These are phyloP conservation scores for Apiospora rasikravindrae DNA, from an alignment of 2,329 filamentous ascomycete species.

Conservation along the genomic window DNA sequence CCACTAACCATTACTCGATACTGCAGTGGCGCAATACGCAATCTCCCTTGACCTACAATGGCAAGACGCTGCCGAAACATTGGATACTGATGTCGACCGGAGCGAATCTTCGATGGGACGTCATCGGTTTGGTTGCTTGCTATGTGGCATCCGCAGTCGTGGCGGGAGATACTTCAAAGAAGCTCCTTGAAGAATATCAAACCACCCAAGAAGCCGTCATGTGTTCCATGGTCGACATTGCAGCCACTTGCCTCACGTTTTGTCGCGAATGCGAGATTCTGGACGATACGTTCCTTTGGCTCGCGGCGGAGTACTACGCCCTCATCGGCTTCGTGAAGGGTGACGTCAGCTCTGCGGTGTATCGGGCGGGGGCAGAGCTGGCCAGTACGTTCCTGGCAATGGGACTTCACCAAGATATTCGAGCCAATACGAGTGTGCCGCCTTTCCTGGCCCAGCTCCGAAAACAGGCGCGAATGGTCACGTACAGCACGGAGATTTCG, in stretches of 20 bases:
- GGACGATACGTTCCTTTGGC: conserved; percentile 41
- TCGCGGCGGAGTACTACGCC: conserved; percentile 33
- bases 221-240: conserved; percentile 36
- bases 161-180: conserved; percentile 34
- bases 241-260: conserved; percentile 38
- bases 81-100: conserved; percentile 38
- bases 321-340: conserved; percentile 35
- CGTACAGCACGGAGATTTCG: conserved; percentile 39
- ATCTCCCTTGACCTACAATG: conserved; percentile 34
- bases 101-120: conserved; percentile 41
- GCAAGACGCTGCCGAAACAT: conserved; percentile 34
- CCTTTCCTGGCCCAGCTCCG: conserved; percentile 40
- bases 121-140: conserved; percentile 40
- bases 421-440: conserved; percentile 35
- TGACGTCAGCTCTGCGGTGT: conserved; percentile 36
- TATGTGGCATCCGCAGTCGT: conserved; percentile 35
- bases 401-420: conserved; percentile 40
- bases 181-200: conserved; percentile 35
- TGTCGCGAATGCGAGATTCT: conserved; percentile 39
- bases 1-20: neutral
- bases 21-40: conserved; percentile 40
- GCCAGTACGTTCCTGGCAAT: conserved; percentile 38
- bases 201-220: conserved; percentile 34
- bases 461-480: conserved; percentile 31
- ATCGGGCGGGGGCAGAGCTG: conserved; percentile 38